Percentiles rank a stretch among this genome's conserved stretches.
Conservation (phyloP, 306 rosid species). For the Trifolium pratense region DNA sequence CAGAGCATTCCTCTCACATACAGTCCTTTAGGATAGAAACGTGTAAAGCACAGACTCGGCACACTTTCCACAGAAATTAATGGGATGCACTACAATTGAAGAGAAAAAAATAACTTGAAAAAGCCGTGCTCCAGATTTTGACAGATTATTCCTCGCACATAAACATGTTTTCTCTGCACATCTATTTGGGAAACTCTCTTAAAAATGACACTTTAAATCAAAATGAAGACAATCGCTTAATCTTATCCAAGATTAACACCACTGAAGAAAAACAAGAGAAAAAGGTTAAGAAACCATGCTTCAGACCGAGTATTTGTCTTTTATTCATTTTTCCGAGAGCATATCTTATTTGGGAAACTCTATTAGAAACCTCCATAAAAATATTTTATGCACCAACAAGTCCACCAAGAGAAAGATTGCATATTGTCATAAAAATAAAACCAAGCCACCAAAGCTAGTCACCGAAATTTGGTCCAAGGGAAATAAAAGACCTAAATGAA, state of each 20-base stretch:
- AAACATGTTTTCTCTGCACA: background rate
- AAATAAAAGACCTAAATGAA: slow-evolving; percentile 7
- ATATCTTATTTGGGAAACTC: background rate
- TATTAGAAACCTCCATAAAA: slow-evolving; percentile 20
- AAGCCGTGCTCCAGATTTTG: slow-evolving; percentile 14
- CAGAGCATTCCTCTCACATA: background rate
- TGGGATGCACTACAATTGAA: slow-evolving; percentile 16
- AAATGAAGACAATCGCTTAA: background rate
- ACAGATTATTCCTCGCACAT: background rate
- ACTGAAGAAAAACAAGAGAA: background rate
- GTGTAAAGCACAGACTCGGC: slow-evolving; percentile 4
- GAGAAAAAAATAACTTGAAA: background rate
- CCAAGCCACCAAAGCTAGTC: slow-evolving; percentile 27
- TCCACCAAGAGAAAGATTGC: slow-evolving; percentile 8
- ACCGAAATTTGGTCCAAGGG: slow-evolving; percentile 25
- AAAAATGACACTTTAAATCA: background rate
- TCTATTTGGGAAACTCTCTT: background rate
- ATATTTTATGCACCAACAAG: slow-evolving; percentile 17
- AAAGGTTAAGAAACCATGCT: background rate
- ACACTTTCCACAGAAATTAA: background rate
- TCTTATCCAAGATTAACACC: background rate
- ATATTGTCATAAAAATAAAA: background rate
- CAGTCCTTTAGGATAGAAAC: slow-evolving; percentile 4
- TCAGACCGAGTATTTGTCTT: background rate
- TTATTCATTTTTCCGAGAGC: background rate